Percentiles rank a stretch among this genome's conserved stretches.
Evolutionary conservation across 768 basidiomycete species (phyloP).

Genomic region (Pisolithus marmoratus): DNA sequence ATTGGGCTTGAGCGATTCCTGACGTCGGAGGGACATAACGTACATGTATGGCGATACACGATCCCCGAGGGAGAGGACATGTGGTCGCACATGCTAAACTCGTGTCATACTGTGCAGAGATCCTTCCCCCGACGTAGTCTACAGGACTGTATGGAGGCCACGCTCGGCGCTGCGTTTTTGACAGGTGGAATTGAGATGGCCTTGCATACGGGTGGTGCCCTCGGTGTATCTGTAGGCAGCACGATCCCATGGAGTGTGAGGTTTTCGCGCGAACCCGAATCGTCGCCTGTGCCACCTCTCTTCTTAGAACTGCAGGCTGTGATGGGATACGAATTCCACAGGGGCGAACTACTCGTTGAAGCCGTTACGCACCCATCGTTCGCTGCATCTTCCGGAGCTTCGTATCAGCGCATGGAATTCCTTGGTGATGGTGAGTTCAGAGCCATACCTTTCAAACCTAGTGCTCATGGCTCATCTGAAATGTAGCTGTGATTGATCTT

Average conservation of each 20-base stretch:
- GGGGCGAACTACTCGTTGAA: slow-evolving; percentile 60
- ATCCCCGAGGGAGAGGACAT: slow-evolving; percentile 34
- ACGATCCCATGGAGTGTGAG: slow-evolving; percentile 61
- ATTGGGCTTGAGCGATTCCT: slow-evolving; percentile 59
- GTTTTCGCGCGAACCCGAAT: slow-evolving; percentile 32
- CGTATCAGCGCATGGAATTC: slow-evolving; percentile 86
- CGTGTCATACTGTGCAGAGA: slow-evolving; percentile 32
- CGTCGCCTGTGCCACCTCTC: slow-evolving; percentile 37
- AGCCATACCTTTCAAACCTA: not conserved
- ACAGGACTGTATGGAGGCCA: slow-evolving; percentile 87
- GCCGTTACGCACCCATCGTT: slow-evolving; percentile 88
- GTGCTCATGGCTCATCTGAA: slow-evolving; percentile 5
- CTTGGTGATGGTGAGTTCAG: slow-evolving; percentile 73
- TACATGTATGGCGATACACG: slow-evolving; percentile 55
- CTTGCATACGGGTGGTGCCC: slow-evolving; percentile 52
- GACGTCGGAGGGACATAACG: slow-evolving; percentile 49
- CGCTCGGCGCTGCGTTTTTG: slow-evolving; percentile 70
- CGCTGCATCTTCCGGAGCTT: slow-evolving; percentile 42
- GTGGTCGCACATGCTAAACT: slow-evolving; percentile 23
- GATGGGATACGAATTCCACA: slow-evolving; percentile 67
- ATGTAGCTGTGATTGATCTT: slow-evolving; percentile 60
- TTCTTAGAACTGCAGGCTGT: slow-evolving; percentile 53
- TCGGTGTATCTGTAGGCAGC: slow-evolving; percentile 74
- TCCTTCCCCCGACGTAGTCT: slow-evolving; percentile 62
- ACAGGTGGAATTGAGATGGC: slow-evolving; percentile 69